Percentiles rank a stretch among this genome's conserved stretches.
Evolutionary conservation across 805 yeast species (phyloP).

Genomic region (Brettanomyces nanus): DNA sequence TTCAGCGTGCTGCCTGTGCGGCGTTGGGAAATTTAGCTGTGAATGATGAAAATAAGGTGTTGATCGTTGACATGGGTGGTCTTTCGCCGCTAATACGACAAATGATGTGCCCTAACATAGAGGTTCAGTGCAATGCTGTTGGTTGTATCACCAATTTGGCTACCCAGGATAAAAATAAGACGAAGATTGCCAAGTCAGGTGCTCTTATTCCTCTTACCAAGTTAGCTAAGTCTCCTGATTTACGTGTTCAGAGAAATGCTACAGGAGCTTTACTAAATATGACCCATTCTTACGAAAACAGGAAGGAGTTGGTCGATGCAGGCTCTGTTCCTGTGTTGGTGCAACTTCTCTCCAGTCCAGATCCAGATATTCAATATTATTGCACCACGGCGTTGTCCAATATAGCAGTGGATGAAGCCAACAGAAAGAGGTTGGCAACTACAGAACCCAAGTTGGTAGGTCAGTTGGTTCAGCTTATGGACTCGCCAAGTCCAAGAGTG

Average conservation of each 20-base stretch:
- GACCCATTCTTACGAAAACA: constrained; percentile 96
- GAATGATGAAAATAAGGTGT: constrained; percentile 84
- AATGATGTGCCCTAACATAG: constrained; percentile 95
- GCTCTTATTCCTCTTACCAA: constrained; percentile 92
- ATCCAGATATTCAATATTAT: constrained; percentile 95
- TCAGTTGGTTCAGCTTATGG: constrained; percentile 86
- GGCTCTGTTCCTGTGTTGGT: constrained; percentile 98
- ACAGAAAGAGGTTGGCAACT: constrained; percentile 79
- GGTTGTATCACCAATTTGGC: constrained; percentile 98
- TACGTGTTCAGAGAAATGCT: constrained; percentile 96
- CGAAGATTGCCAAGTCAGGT: constrained; percentile 92
- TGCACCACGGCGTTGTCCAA: constrained; percentile 96
- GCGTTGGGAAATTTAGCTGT: constrained; percentile 98
- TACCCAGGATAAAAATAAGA: constrained; percentile 94
- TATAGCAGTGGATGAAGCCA: constrained; percentile 92
- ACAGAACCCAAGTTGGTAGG: constrained; percentile 89
- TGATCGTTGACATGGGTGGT: constrained; percentile 98
- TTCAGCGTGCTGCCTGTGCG: constrained; percentile 97
- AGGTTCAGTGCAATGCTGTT: constrained; percentile 98
- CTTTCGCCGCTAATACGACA: constrained; percentile 92
- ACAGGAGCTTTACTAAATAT: constrained; percentile 96
- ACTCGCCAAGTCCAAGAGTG: constrained; percentile 85
- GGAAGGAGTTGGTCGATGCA: constrained; percentile 93
- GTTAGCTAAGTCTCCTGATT: constrained; percentile 87
- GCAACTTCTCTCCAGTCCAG: constrained; percentile 72